Conservation (phyloP, 139 green algal species). For the Pedinophyceae sp. region DNA sequence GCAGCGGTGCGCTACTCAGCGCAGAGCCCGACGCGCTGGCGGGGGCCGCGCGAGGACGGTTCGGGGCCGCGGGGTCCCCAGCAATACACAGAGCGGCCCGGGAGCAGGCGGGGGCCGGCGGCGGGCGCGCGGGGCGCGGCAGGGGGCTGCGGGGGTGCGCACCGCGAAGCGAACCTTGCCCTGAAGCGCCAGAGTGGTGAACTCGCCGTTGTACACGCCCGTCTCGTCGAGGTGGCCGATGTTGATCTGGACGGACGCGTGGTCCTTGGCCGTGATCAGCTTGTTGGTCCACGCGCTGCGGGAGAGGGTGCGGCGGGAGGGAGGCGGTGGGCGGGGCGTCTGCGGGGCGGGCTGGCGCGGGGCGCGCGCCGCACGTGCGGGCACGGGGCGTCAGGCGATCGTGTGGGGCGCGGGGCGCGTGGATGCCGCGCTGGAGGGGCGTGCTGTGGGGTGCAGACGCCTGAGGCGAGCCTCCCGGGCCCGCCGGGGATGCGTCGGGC, state of each 20-base stretch:
- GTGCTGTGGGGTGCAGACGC: too few species aligned
- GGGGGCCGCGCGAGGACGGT: not conserved
- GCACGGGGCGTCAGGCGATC: not conserved
- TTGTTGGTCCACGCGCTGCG: conserved; percentile 96
- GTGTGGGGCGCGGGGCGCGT: not conserved
- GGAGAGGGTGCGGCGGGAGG: too few species aligned
- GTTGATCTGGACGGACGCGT: conserved; percentile 94
- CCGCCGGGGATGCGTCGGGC: too few species aligned
- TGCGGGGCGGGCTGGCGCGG: too few species aligned
- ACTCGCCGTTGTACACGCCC: conserved; percentile 83
- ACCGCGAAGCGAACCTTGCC: conserved; percentile 73
- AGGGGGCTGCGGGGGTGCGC: too few species aligned
- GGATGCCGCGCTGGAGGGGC: too few species aligned
- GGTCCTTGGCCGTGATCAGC: conserved; percentile 97
- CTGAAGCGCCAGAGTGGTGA: conserved; percentile 85
- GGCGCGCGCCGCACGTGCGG: not conserved
- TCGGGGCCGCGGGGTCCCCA: too few species aligned
- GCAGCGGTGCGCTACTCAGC: too few species aligned
- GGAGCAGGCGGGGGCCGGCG: not conserved
- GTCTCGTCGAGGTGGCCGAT: conserved; percentile 91
- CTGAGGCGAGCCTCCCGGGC: too few species aligned
- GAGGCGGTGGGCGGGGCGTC: not conserved
- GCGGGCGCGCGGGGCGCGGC: too few species aligned
- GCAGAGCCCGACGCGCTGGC: not conserved
- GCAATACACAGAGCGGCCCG: too few species aligned